Evolutionary conservation across 2,329 filamentous ascomycete species (phyloP).

Genomic region (Fusarium anthophilum): DNA sequence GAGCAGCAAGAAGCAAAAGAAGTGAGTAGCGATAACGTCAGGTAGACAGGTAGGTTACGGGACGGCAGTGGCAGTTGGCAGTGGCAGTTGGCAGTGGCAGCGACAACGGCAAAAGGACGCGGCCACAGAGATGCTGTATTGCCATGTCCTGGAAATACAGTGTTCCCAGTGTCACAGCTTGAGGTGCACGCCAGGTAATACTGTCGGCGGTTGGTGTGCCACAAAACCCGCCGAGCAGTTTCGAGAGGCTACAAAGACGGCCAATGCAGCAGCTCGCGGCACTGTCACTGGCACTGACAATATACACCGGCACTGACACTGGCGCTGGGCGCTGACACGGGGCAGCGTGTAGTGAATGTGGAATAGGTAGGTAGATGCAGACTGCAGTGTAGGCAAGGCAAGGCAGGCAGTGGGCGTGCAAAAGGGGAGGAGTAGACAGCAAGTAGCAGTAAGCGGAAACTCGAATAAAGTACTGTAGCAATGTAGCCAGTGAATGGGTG

Average conservation of each 20-base stretch:
- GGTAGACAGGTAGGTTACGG: constrained; percentile 20
- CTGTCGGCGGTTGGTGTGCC: constrained; percentile 41
- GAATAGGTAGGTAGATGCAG: constrained; percentile 22
- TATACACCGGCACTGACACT: constrained; percentile 2
- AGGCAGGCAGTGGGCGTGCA: constrained; percentile 19
- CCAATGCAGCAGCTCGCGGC: constrained; percentile 38
- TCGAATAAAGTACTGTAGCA: constrained; percentile 22
- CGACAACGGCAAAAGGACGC: constrained; percentile 37
- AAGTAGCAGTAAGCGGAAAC: constrained; percentile 26
- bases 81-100: constrained; percentile 38
- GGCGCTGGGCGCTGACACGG: constrained; percentile 12
- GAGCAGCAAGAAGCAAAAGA: constrained; percentile 21
- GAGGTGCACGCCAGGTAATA: constrained; percentile 39
- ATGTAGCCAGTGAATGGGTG: constrained; percentile 24
- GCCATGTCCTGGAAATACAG: constrained; percentile 44
- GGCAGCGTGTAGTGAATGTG: constrained; percentile 21
- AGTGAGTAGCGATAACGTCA: constrained; percentile 13
- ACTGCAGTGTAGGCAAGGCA: constrained; percentile 13
- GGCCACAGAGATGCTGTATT: constrained; percentile 44
- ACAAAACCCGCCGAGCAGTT: constrained; percentile 39
- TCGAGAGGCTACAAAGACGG: constrained; percentile 40
- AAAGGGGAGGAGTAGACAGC: constrained; percentile 27
- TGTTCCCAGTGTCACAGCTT: constrained; percentile 43
- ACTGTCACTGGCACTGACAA: constrained; percentile 21
- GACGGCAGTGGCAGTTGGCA: constrained; percentile 35